phyloP scores from a whole-genome alignment of 2,329 filamentous ascomycete species.

The Colletotrichum navitas region DNA sequence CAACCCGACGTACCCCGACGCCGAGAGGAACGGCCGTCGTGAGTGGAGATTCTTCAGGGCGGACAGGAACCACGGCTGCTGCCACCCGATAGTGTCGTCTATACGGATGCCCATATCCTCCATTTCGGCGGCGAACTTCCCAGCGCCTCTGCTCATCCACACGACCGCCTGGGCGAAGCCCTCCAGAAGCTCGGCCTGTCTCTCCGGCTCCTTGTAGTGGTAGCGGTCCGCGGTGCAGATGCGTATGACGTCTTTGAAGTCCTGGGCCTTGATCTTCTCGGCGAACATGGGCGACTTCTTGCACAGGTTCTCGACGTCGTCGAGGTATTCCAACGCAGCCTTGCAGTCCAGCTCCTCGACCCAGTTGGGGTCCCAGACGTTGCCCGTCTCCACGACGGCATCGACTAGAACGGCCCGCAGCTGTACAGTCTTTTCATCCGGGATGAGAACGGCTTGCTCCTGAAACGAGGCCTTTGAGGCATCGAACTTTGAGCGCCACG shows the following conservation, averaged over 20 bases:
- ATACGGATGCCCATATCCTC: not conserved
- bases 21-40: constrained; percentile 14
- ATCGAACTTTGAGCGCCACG: constrained; percentile 10
- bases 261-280: not conserved
- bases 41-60: constrained; percentile 21
- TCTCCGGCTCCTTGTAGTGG: constrained; percentile 16
- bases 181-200: constrained; percentile 14
- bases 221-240: constrained; percentile 22
- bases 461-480: not conserved
- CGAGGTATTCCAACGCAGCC: constrained; percentile 6
- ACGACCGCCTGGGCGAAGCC: constrained; percentile 1
- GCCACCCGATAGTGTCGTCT: constrained; percentile 1
- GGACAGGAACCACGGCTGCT: constrained; percentile 18
- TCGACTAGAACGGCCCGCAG: constrained; percentile 20
- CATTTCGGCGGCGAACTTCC: not conserved
- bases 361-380: constrained; percentile 25
- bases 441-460: not conserved
- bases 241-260: constrained; percentile 13
- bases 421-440: not conserved
- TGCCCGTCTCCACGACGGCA: not conserved
- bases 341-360: constrained; percentile 5
- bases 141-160: not conserved
- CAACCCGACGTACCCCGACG: constrained; percentile 29
- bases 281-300: not conserved
- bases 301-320: constrained; percentile 11